Base-by-base conservation (phyloP, 495 filamentous ascomycete genomes). In the Rhizodiscina lignyota region DNA sequence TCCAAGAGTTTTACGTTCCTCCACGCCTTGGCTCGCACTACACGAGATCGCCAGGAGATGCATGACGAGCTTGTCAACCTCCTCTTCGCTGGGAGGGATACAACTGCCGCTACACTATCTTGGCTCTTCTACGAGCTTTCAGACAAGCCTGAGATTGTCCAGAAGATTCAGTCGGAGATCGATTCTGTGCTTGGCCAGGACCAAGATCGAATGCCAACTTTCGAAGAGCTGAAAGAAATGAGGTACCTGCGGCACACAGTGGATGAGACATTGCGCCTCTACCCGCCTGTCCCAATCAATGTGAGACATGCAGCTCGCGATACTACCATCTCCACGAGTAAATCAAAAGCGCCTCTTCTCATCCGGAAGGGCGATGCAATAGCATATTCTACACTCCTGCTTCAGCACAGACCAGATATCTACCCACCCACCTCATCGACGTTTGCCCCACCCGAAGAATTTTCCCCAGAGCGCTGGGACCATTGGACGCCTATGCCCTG, bases 391-490 rank as follows among this genome's bases (percentile, higher is more conserved):
- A 55, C 74, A 5, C 54, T 81, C 4, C 55, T 71, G 4, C 79
- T 94, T 79, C 85, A 94, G 51, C 79, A 81, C 11, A 70, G 81
- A 4, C 35, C 48, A 4, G 74, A 79, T 38, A 57, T 79, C 10
- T 79, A 75, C 45, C 76, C 71, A 8, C 44, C 62, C 6, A 6
- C 29, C 1, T 48, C 38, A 13, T 38, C 45, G 2, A 40, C 41
- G 16, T 68, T 66, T 44, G 40, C 64, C 15, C 60, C 64, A 36
- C 64, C 70, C 1, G 53, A 62, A 0, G 45, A 56, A 15, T 93
- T 80, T 62, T 60, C 65, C 5, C 79, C 82, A 0, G 80, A 87
- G 37, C 62, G 83, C 17, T 93, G 84, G 84, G 70, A 68, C 16
- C 56, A 63, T 21, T 84, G 78, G 79, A 68, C 66, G 48, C 72